phyloP scores from a whole-genome alignment of 352 stramenopile genomes.

The Saprolegnia parasitica region DNA sequence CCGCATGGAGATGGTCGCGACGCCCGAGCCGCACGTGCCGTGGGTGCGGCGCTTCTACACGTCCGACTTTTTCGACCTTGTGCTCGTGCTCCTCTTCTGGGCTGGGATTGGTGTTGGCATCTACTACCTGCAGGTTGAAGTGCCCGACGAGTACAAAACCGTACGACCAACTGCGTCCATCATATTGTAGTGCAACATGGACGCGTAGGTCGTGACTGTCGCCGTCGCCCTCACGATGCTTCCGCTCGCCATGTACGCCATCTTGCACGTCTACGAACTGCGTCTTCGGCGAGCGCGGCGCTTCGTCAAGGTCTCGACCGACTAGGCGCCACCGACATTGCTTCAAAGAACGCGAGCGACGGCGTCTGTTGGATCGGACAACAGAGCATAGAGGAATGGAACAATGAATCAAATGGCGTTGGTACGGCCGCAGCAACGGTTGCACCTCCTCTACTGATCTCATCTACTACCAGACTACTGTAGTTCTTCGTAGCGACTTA shows the following conservation, averaged over 20 bases:
- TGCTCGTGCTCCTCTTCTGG: conserved; percentile 8
- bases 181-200: background rate
- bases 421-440: too few species aligned
- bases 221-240: background rate
- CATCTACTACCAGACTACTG: too few species aligned
- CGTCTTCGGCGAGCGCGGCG: background rate
- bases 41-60: background rate
- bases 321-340: too few species aligned
- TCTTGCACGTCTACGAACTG: conserved; percentile 15
- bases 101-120: conserved; percentile 7
- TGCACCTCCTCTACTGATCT: too few species aligned
- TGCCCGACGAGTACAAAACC: conserved; percentile 18
- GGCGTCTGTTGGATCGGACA: too few species aligned
- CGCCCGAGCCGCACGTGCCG: background rate
- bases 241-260: conserved; percentile 12
- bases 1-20: background rate
- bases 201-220: conserved; percentile 17
- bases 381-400: too few species aligned
- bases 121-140: conserved; percentile 23
- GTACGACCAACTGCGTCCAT: background rate
- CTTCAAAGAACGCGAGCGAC: too few species aligned
- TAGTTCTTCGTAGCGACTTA: background rate
- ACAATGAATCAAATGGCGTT: too few species aligned
- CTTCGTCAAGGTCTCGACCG: conserved; percentile 7
- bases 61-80: conserved; percentile 13